A percentile compares a stretch with the other conserved stretches of the same genome.
These are phyloP conservation scores for Omphalea diandra DNA, from an alignment of 441 rosid species.

Conservation along the genomic window DNA sequence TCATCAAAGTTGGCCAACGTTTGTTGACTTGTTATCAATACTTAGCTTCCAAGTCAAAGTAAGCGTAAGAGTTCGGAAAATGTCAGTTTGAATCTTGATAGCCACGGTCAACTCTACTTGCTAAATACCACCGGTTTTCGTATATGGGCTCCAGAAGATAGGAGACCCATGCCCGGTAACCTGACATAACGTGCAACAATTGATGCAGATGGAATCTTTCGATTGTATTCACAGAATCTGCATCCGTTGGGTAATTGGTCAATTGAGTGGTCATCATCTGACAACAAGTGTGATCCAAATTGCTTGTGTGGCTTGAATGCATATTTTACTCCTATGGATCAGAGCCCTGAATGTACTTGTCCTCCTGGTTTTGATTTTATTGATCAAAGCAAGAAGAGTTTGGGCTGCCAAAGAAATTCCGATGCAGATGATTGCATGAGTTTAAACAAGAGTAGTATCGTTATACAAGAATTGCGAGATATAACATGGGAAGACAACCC, in stretches of 20 bases:
- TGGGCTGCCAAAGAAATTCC: constrained; percentile 31
- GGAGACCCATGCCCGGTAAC: not conserved
- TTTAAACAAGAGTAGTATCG: not conserved
- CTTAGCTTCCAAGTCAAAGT: not conserved
- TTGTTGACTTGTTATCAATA: no score
- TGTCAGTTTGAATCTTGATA: no score
- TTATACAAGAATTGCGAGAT: not conserved
- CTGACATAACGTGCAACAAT: constrained; percentile 11
- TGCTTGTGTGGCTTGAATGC: constrained; percentile 34
- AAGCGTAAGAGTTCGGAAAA: not conserved
- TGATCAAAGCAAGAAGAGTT: not conserved
- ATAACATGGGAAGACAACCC: constrained; percentile 24
- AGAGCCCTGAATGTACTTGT: constrained; percentile 23
- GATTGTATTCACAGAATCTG: constrained; percentile 29
- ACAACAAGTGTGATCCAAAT: constrained; percentile 19
- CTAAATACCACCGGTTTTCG: constrained; percentile 25
- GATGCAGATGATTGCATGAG: constrained; percentile 13
- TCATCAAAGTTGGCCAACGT: not conserved
- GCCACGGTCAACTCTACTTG: constrained; percentile 29
- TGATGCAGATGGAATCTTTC: constrained; percentile 30
- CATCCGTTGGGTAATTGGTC: constrained; percentile 5
- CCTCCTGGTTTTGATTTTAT: constrained; percentile 29
- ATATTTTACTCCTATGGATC: constrained; percentile 22
- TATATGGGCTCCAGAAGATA: not conserved
- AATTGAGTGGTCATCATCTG: constrained; percentile 14